Conservation (phyloP, 2,329 filamentous ascomycete genomes). For the Thielaviopsis musarum region DNA sequence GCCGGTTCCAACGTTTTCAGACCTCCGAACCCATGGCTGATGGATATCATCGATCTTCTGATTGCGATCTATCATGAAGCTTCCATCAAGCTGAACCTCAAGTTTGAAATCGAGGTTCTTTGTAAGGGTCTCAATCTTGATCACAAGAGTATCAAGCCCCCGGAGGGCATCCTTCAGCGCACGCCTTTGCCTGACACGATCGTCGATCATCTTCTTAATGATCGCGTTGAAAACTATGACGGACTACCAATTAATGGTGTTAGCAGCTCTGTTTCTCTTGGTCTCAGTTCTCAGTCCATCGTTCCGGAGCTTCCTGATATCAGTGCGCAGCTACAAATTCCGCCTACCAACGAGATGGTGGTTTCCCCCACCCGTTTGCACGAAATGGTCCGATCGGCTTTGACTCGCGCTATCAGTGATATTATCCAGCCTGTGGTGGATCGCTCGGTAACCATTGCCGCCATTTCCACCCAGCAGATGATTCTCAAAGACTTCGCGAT, state of each 20-base stretch:
- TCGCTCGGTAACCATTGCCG: conserved; percentile 90
- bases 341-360: conserved; percentile 65
- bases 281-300: conserved; percentile 62
- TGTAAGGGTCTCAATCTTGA: conserved; percentile 88
- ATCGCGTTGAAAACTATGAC: conserved; percentile 66
- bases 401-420: conserved; percentile 80
- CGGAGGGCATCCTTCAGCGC: conserved; percentile 69
- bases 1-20: conserved; percentile 75
- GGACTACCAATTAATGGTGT: conserved; percentile 64
- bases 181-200: conserved; percentile 21
- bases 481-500: conserved; percentile 93
- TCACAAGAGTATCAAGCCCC: conserved; percentile 78
- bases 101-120: conserved; percentile 95
- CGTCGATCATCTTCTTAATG: conserved; percentile 46
- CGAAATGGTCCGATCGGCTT: conserved; percentile 68
- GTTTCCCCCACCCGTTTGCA: conserved; percentile 50
- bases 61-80: conserved; percentile 89
- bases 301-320: conserved; percentile 73
- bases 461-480: conserved; percentile 89
- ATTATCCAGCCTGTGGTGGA: conserved; percentile 97
- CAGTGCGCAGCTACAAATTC: conserved; percentile 60
- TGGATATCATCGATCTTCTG: conserved; percentile 83
- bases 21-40: conserved; percentile 91
- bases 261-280: conserved; percentile 47
- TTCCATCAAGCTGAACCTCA: conserved; percentile 88